Evolutionary conservation across 371 early-diverging fungal genomes (phyloP).

Genomic region (Dinochytrium kinnereticum): DNA sequence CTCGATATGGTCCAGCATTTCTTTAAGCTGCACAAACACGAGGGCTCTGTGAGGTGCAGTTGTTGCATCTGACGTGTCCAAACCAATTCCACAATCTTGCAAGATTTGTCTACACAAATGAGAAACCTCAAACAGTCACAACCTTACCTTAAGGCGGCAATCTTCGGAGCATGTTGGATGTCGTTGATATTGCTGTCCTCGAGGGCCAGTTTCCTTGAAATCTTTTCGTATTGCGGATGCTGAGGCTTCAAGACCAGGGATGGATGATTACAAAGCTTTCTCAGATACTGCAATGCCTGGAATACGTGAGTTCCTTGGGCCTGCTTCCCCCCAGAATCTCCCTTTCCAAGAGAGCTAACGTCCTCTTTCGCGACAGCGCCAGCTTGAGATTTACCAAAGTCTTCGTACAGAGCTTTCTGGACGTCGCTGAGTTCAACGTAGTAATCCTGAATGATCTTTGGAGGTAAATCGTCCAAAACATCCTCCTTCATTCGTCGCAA

Average conservation of each 20-base stretch:
- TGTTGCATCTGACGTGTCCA: conserved; percentile 54
- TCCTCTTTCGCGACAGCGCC: conserved; percentile 45
- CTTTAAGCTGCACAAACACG: conserved; percentile 96
- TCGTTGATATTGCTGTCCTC: conserved; percentile 77
- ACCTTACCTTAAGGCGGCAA: conserved; percentile 79
- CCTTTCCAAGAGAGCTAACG: conserved; percentile 23
- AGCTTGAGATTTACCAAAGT: conserved; percentile 60
- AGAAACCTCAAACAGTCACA: conserved; percentile 12
- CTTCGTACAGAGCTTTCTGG: conserved; percentile 86
- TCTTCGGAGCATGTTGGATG: conserved; percentile 90
- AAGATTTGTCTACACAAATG: conserved; percentile 69
- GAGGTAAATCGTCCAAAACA: conserved; percentile 98
- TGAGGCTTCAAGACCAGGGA: conserved; percentile 81
- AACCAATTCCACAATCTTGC: conserved; percentile 92
- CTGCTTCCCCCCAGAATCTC: conserved; percentile 24
- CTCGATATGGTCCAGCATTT: conserved; percentile 97
- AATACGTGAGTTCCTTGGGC: conserved; percentile 82
- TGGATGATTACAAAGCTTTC: conserved; percentile 97
- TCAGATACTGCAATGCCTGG: conserved; percentile 95
- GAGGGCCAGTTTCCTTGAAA: conserved; percentile 64
- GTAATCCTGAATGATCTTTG: conserved; percentile 98
- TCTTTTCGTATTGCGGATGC: conserved; percentile 80
- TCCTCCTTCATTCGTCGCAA: conserved; percentile 98
- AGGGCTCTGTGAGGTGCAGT: conserved; percentile 92
- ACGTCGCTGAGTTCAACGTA: conserved; percentile 93